Conservation (phyloP, 176 grass and related monocot species). For the Saccharum officinarum region DNA sequence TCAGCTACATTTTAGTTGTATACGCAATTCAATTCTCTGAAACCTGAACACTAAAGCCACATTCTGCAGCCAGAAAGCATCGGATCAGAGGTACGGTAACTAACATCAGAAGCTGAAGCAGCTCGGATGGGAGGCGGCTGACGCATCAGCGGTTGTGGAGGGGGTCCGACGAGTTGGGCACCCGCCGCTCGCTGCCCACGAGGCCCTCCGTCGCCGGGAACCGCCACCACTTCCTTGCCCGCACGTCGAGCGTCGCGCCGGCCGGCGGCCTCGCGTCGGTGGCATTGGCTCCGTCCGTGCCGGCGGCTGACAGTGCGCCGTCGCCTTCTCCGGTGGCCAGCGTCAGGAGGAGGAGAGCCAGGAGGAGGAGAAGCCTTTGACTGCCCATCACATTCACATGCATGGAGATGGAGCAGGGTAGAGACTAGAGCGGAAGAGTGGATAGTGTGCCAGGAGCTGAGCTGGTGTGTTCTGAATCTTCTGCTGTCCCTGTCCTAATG, state of each 20-base stretch:
- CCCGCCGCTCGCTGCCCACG: slow-evolving; percentile 63
- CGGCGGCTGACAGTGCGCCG: not conserved
- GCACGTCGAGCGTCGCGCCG: slow-evolving; percentile 31
- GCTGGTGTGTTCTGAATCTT: slow-evolving; percentile 31
- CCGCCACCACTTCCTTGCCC: slow-evolving; percentile 45
- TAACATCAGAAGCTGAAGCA: not conserved
- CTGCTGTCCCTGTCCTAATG: slow-evolving; percentile 27
- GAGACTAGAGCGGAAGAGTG: not conserved
- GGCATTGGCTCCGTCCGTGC: not conserved
- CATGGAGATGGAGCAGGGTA: slow-evolving; percentile 9
- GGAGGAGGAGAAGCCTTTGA: slow-evolving; percentile 45
- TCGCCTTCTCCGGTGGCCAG: slow-evolving; percentile 32
- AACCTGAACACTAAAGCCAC: not conserved
- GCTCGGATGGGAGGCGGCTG: not conserved
- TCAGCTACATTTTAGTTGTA: slow-evolving; percentile 29
- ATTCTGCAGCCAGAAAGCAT: slow-evolving; percentile 21
- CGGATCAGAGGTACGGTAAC: not conserved
- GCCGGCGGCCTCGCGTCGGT: not conserved
- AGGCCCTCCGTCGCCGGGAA: slow-evolving; percentile 49
- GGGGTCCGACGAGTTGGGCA: slow-evolving; percentile 84
- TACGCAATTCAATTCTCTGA: slow-evolving; percentile 24
- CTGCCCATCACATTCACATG: slow-evolving; percentile 48
- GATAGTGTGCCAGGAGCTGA: slow-evolving; percentile 1
- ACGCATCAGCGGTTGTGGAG: slow-evolving; percentile 74
- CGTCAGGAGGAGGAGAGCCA: slow-evolving; percentile 35